Base-by-base conservation (phyloP, 805 yeast species). In the Yarrowia alimentaria region DNA sequence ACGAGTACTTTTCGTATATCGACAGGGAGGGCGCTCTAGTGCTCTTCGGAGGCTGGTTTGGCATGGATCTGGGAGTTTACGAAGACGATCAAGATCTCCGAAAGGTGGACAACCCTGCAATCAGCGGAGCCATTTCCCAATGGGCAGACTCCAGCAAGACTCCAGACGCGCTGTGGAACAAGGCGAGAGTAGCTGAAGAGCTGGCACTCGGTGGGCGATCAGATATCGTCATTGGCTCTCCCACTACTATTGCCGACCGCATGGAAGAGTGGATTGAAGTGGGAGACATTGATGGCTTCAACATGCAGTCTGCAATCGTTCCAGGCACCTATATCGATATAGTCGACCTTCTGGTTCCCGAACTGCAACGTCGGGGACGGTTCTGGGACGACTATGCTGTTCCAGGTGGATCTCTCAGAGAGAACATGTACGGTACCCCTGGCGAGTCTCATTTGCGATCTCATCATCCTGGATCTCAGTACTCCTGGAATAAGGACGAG, bases 241-340 rank as follows among this genome's bases (percentile, higher is more conserved):
- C 72, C 4, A 52, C 55, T 12, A 66, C 67, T 48, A 71, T 72
- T 16, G 74, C 72, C 3, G 71, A 71, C 51, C 64, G 64, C 54
- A 61, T 72, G 25, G 69, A 69, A 49, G 54, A 59, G 37, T 73
- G 72, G 69, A 69, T 67, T 10, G 66, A 66, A 11, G 60, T 63
- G 16, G 62, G 69, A 13, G 73, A 66, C 42, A 63, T 72, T 18
- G 77, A 72, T 55, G 76, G 76, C 1, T 70, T 71, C 56, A 72
- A 72, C 51, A 58, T 72, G 45, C 64, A 67, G 4, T 67, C 69
- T 54, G 67, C 73, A 1, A 60, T 68, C 6, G 56, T 63, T 18
- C 73, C 72, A 14, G 69, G 66, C 6, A 56, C 68, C 3, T 63
- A 67, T 38, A 69, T 67, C 52, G 73, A 72, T 9, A 57, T 71